These are phyloP conservation scores for Cryphonectria naterciae DNA, from an alignment of 2,329 filamentous ascomycete genomes.

Conservation along the genomic window DNA sequence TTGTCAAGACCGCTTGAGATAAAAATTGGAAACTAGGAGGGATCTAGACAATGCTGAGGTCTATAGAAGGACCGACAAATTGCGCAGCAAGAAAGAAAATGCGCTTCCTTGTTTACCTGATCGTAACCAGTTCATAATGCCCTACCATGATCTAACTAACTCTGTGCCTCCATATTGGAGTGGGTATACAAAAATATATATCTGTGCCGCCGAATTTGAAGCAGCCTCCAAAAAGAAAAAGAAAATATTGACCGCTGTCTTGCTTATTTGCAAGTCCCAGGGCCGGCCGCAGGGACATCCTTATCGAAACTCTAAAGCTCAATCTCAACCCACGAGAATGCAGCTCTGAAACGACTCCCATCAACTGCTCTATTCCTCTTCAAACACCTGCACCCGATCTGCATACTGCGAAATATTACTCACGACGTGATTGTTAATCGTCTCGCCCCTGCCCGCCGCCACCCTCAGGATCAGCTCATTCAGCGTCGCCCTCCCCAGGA, in stretches of 20 bases:
- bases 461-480: constrained; percentile 90
- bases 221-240: background rate
- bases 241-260: background rate
- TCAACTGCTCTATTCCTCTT: constrained; percentile 50
- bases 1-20: too few species aligned
- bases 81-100: background rate
- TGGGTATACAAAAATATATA: constrained; percentile 22
- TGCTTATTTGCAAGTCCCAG: constrained; percentile 6
- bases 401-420: constrained; percentile 85
- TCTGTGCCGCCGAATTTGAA: constrained; percentile 14
- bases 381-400: constrained; percentile 79
- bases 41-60: too few species aligned
- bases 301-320: too few species aligned
- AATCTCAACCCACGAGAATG: too few species aligned
- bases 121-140: background rate
- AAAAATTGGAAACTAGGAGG: too few species aligned
- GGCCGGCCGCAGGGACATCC: background rate
- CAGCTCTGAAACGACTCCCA: background rate
- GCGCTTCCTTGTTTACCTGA: background rate
- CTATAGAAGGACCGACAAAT: background rate
- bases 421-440: constrained; percentile 75
- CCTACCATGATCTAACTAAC: background rate
- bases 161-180: constrained; percentile 13
- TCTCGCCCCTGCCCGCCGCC: constrained; percentile 80
- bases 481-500: constrained; percentile 82